phyloP scores from a whole-genome alignment of 495 filamentous ascomycete species.

The Neurospora pannonica region DNA sequence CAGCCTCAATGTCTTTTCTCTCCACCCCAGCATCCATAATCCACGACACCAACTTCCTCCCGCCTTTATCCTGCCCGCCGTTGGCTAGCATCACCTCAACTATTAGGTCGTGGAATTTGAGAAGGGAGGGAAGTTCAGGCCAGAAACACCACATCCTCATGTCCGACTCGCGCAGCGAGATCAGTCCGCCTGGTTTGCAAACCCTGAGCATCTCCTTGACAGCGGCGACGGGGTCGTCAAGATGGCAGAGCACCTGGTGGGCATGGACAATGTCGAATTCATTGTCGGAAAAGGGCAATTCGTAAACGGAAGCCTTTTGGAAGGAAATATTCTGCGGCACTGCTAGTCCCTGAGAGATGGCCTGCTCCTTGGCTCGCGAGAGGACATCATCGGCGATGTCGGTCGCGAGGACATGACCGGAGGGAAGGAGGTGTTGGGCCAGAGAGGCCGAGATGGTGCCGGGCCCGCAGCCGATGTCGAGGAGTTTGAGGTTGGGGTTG shows the following conservation, averaged over 20 bases:
- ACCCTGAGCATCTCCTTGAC: constrained; percentile 36
- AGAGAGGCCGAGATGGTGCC: constrained; percentile 31
- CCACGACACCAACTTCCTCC: constrained; percentile 33
- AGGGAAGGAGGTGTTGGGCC: constrained; percentile 20
- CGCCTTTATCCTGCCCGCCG: constrained; percentile 24
- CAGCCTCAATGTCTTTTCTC: constrained; percentile 25
- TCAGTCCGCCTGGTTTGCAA: constrained; percentile 32
- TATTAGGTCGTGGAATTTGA: constrained; percentile 25
- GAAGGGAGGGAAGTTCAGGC: constrained; percentile 27
- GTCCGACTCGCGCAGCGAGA: constrained; percentile 34
- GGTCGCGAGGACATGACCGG: constrained; percentile 31
- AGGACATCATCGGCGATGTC: constrained; percentile 32
- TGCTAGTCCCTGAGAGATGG: constrained; percentile 4
- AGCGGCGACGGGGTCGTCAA: constrained; percentile 26
- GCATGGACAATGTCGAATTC: constrained; percentile 34
- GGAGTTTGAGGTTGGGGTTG: constrained; percentile 22
- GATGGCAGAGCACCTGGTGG: constrained; percentile 32
- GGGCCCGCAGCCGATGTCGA: constrained; percentile 30
- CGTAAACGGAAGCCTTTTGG: constrained; percentile 25
- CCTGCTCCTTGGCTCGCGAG: constrained; percentile 21
- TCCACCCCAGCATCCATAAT: constrained; percentile 30
- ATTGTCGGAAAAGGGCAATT: constrained; percentile 30
- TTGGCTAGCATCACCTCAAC: constrained; percentile 15
- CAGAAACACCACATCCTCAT: constrained; percentile 24
- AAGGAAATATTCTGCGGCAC: constrained; percentile 30